Percentiles rank a stretch among this genome's conserved stretches.
phyloP scores from a whole-genome alignment of 768 basidiomycete species.

The Podaxis sp. region DNA sequence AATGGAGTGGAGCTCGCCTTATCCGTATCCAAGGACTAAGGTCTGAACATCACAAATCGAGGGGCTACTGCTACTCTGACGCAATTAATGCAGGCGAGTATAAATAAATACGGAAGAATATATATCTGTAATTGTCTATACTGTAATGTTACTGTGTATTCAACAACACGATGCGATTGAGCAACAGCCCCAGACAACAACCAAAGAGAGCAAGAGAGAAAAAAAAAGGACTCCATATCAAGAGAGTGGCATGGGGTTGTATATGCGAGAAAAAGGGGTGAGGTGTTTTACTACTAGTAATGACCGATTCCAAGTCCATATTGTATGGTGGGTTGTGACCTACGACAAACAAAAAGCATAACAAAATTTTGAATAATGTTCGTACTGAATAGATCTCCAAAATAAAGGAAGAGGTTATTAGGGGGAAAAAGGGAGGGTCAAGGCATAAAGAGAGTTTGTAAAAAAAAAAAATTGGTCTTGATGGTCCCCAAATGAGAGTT shows the following conservation, averaged over 20 bases:
- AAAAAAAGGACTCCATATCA: background rate
- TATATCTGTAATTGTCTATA: background rate
- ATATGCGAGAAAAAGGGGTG: background rate
- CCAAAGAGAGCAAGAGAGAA: background rate
- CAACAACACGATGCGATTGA: background rate
- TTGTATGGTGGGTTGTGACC: background rate
- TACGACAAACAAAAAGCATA: background rate
- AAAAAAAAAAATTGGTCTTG: background rate
- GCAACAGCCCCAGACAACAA: background rate
- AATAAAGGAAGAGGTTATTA: background rate
- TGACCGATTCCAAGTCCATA: conserved; percentile 4
- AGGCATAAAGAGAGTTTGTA: conserved; percentile 1
- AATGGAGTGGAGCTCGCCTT: background rate
- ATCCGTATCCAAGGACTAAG: background rate
- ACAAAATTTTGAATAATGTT: background rate
- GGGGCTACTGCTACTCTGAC: background rate
- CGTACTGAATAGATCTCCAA: conserved; percentile 3
- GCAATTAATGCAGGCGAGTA: background rate
- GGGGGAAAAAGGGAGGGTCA: background rate
- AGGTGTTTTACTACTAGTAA: background rate
- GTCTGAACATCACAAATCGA: background rate
- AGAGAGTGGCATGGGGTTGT: background rate
- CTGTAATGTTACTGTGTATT: background rate
- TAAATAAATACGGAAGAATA: background rate
- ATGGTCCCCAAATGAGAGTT: conserved; percentile 3